These are phyloP conservation scores for Helicocarpus griseus DNA, from an alignment of 2,329 filamentous ascomycete genomes.

Conservation along the genomic window DNA sequence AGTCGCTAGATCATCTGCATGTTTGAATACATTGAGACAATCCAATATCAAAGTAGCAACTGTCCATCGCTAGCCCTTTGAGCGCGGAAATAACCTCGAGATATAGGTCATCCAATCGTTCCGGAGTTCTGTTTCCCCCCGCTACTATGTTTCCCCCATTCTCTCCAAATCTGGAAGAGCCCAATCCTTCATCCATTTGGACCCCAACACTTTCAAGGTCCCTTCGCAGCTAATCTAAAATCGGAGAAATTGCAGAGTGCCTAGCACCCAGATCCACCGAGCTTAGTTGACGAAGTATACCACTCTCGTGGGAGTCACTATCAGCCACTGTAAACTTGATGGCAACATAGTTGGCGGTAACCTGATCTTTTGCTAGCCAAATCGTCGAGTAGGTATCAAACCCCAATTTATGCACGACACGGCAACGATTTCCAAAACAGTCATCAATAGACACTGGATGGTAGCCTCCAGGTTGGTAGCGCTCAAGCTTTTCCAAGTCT, in stretches of 20 bases:
- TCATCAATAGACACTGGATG: constrained; percentile 12
- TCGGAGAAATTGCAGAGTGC: neutral
- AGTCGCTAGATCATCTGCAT: too few relatives aligned
- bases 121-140: too few relatives aligned
- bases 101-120: too few relatives aligned
- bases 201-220: neutral
- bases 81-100: too few relatives aligned
- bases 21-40: too few relatives aligned
- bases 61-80: too few relatives aligned
- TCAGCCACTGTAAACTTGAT: neutral
- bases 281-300: neutral
- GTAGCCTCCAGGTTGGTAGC: constrained; percentile 11
- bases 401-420: constrained; percentile 25
- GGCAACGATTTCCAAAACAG: constrained; percentile 15
- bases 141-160: neutral
- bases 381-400: constrained; percentile 25
- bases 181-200: neutral
- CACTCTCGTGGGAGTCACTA: too few relatives aligned
- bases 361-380: constrained; percentile 16
- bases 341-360: neutral
- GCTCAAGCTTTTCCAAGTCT: constrained; percentile 5
- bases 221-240: neutral
- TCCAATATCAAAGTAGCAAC: too few relatives aligned
- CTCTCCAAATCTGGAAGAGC: neutral
- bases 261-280: neutral